A percentile compares a stretch with the other conserved stretches of the same genome.
Evolutionary conservation across 2,329 filamentous ascomycete genomes (phyloP).

Genomic region (Parasarocladium wereldwijsianum): DNA sequence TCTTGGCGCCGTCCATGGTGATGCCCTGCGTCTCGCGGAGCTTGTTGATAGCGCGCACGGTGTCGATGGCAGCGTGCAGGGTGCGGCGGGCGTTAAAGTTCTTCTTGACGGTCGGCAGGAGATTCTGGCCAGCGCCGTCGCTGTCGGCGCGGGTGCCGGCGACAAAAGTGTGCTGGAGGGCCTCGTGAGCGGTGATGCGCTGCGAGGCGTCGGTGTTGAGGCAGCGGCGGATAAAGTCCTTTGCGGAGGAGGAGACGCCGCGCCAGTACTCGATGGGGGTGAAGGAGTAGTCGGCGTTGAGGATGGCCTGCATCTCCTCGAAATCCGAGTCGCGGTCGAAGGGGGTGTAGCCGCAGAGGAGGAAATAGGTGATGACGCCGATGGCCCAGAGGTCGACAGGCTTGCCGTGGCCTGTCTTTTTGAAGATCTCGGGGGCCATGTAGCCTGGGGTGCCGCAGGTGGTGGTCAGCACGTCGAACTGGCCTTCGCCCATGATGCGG

Average conservation of each 20-base stretch:
- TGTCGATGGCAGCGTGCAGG: slow-evolving; percentile 56
- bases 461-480: slow-evolving; percentile 93
- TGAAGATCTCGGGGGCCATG: slow-evolving; percentile 99
- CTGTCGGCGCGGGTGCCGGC: slow-evolving; percentile 30
- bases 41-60: slow-evolving; percentile 57
- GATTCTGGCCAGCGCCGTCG: slow-evolving; percentile 40
- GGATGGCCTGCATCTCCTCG: slow-evolving; percentile 98
- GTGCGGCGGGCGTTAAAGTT: slow-evolving; percentile 59
- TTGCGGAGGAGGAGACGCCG: slow-evolving; percentile 69
- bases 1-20: slow-evolving; percentile 46
- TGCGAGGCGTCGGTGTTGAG: slow-evolving; percentile 77
- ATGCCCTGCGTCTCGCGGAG: slow-evolving; percentile 46
- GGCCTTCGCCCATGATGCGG: slow-evolving; percentile 97
- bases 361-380: slow-evolving; percentile 96
- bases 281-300: slow-evolving; percentile 92
- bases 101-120: slow-evolving; percentile 56
- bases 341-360: slow-evolving; percentile 93
- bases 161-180: slow-evolving; percentile 51
- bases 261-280: slow-evolving; percentile 94
- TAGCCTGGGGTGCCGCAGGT: slow-evolving; percentile 97
- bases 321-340: slow-evolving; percentile 96
- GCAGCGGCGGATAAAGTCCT: slow-evolving; percentile 85
- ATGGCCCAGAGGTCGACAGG: slow-evolving; percentile 98
- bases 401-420: slow-evolving; percentile 95
- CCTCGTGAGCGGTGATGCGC: slow-evolving; percentile 83